Conservation (phyloP, 192 early-diverging fungal species). For the Coemansia sp. region DNA sequence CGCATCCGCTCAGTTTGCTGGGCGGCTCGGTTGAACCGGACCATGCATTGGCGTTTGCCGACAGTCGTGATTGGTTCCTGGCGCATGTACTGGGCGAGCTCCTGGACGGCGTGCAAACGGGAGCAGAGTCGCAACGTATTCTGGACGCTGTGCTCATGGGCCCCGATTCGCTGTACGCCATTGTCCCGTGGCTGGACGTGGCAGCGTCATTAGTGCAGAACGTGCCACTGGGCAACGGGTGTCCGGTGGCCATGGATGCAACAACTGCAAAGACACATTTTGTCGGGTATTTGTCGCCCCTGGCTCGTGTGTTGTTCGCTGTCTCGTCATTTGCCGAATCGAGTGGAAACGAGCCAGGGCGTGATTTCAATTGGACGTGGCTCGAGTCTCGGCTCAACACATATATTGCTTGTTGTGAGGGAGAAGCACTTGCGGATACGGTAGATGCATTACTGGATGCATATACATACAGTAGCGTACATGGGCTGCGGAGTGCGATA, state of each 20-base stretch:
- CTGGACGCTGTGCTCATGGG: constrained; percentile 28
- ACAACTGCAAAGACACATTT: constrained; percentile 32
- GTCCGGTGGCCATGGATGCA: constrained; percentile 30
- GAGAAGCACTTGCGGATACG: constrained; percentile 13
- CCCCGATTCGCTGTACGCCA: constrained; percentile 18
- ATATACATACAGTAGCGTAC: constrained; percentile 33
- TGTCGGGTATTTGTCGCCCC: constrained; percentile 39
- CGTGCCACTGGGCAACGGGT: constrained; percentile 31
- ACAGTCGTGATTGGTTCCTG: constrained; percentile 42
- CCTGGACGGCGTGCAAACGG: constrained; percentile 12
- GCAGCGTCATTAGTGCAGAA: constrained; percentile 31
- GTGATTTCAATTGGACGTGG: constrained; percentile 37
- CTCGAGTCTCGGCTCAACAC: constrained; percentile 26
- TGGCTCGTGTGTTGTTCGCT: constrained; percentile 41
- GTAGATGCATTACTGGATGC: constrained; percentile 46
- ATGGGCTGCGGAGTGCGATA: constrained; percentile 29
- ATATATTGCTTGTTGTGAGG: constrained; percentile 18
- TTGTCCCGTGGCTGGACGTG: constrained; percentile 45
- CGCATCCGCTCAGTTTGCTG: constrained; percentile 29
- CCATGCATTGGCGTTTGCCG: constrained; percentile 31
- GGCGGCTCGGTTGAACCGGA: constrained; percentile 11
- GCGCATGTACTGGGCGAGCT: constrained; percentile 23
- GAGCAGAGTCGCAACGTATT: constrained; percentile 14
- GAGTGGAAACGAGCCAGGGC: background rate
- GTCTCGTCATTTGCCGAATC: constrained; percentile 21